Base-by-base conservation (phyloP, 192 early-diverging fungal genomes). In the Linnemannia elongata region DNA sequence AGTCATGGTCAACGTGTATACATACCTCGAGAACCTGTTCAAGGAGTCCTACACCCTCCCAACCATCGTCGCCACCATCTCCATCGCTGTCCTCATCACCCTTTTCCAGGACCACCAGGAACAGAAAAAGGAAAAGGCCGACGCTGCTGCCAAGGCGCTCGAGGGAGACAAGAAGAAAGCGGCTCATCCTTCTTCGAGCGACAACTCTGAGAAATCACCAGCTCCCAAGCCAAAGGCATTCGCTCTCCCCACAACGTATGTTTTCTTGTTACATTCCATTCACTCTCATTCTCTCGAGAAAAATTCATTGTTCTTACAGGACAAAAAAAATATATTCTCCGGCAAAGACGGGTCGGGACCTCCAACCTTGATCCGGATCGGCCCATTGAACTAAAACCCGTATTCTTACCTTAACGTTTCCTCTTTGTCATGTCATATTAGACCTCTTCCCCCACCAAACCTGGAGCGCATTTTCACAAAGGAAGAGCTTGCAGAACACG, bases 401-500 rank as follows among this genome's bases (percentile, higher is more conserved):
- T 22, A 30, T 33, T 18, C 30, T 10, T 24, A 24, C 3, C 27
- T 27, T 39, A 45, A 45, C 12, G 13, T 45, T 12, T 45, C 13
- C 0, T 6, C n/a, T 69, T 44, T 52, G 15, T 6, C 10, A 13
- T 33, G 1, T 12, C 6, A 47, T 44, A 42, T 20, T 80, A 86
- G 83, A 20, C 78, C 78, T 17, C 41, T 87, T 22, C 85, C 85
- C 6, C 70, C 85, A 74, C 85, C 85, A 66, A 81, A 81, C 72
- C 36, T 44, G 70, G 47, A 41, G 24, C 69, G 72, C 27, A 78
- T 69, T 15, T 87, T 81, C 30, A 22, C 85, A 2, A 20, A 17
- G 13, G 85, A 81, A 5, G 85, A 87, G 55, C 72, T 87, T 15
- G 36, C 76, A 39, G 36, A 92, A 76, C 92, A 90, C 80, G 90